Evolutionary conservation across 345 rosid genomes (phyloP).

Genomic region (Eucalyptus paniculata): DNA sequence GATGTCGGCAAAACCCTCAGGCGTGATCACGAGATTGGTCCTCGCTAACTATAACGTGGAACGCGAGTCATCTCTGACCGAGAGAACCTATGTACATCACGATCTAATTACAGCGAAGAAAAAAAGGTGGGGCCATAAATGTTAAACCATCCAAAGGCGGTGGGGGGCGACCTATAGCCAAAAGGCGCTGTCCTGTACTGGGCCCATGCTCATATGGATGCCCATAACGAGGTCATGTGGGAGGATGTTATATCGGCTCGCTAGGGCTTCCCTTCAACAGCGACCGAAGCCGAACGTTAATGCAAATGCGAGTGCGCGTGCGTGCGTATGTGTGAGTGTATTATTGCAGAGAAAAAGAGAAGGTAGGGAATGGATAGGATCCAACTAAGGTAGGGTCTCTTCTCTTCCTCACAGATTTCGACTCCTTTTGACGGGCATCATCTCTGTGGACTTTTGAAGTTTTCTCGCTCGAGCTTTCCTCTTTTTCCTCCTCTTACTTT

Average conservation of each 20-base stretch:
- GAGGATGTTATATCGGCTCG: neutral
- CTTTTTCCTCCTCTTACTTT: neutral
- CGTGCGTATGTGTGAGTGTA: neutral
- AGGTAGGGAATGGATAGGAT: neutral
- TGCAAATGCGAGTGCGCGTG: neutral
- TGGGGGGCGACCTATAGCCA: neutral
- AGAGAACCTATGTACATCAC: neutral
- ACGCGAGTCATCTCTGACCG: neutral
- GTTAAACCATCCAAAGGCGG: neutral
- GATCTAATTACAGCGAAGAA: neutral
- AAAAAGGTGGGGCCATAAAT: neutral
- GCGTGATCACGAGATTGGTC: neutral
- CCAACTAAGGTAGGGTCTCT: neutral
- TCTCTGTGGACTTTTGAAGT: neutral
- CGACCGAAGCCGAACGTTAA: neutral
- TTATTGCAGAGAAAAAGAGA: neutral
- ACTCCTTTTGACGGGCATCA: neutral
- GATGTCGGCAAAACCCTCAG: neutral
- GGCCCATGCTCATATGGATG: slow-evolving; percentile 15
- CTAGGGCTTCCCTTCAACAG: neutral
- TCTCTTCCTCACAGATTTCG: neutral
- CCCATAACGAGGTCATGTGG: slow-evolving; percentile 23
- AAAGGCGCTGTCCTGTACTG: neutral
- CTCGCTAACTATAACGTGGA: neutral
- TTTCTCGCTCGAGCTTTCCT: neutral